A percentile compares a stretch with the other conserved stretches of the same genome.
phyloP scores from a whole-genome alignment of 495 filamentous ascomycete species.

The Hypoxylon lienhwacheense region DNA sequence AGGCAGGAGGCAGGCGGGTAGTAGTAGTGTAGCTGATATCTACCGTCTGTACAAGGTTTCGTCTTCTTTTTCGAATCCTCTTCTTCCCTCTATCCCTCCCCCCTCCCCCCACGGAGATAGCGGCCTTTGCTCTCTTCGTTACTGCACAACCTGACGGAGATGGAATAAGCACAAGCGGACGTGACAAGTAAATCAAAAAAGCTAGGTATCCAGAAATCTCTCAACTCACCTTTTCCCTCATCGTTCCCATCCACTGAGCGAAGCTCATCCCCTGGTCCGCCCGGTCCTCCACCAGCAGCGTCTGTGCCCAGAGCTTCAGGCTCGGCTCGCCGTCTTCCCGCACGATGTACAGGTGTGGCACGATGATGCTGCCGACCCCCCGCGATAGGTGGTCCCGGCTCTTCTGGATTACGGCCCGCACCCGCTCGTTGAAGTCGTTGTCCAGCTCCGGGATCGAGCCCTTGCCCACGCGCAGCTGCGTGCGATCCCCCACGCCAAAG shows the following conservation, averaged over 20 bases:
- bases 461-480: slow-evolving; percentile 88
- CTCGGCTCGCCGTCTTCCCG: slow-evolving; percentile 95
- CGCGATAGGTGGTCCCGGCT: slow-evolving; percentile 80
- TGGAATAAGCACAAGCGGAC: slow-evolving; percentile 26
- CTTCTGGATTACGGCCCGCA: slow-evolving; percentile 88
- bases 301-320: slow-evolving; percentile 94
- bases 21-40: slow-evolving; percentile 23
- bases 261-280: slow-evolving; percentile 91
- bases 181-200: no score
- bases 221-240: slow-evolving; percentile 92
- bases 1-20: no score
- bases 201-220: slow-evolving; percentile 10
- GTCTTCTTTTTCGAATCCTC: no score
- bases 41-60: slow-evolving; percentile 36
- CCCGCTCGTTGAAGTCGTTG: slow-evolving; percentile 93
- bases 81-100: no score
- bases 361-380: slow-evolving; percentile 85
- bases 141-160: slow-evolving; percentile 48
- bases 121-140: no score
- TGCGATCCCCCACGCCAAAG: slow-evolving; percentile 79
- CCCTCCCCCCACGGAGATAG: no score
- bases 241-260: slow-evolving; percentile 85
- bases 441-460: slow-evolving; percentile 80
- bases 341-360: slow-evolving; percentile 91
- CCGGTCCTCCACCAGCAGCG: slow-evolving; percentile 90